Conservation (phyloP, 805 yeast species). For the Myxozyma geophila region DNA sequence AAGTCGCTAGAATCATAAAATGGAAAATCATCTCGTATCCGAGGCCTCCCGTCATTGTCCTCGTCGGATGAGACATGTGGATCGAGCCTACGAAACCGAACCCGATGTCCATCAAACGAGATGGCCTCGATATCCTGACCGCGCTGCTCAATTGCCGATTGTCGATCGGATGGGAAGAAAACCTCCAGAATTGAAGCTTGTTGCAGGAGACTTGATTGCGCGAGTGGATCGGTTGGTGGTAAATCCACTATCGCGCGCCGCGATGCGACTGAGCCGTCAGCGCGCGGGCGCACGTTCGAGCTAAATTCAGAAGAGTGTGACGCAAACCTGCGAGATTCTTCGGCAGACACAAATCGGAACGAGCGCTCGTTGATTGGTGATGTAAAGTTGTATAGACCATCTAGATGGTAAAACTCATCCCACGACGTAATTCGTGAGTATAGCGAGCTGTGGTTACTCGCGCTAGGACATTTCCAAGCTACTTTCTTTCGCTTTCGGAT, state of each 20-base stretch:
- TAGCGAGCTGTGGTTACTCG: slow-evolving; percentile 30
- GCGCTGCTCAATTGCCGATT: slow-evolving; percentile 9
- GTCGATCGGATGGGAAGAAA: slow-evolving; percentile 30
- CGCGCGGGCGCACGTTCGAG: slow-evolving; percentile 16
- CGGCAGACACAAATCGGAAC: slow-evolving; percentile 5
- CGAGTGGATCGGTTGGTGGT: slow-evolving; percentile 33
- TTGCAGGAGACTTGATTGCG: slow-evolving; percentile 27
- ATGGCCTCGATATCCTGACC: slow-evolving; percentile 28
- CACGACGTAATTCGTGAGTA: slow-evolving; percentile 47
- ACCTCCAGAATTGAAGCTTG: slow-evolving; percentile 21
- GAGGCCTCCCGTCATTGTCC: slow-evolving; percentile 11
- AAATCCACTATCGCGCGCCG: slow-evolving; percentile 27
- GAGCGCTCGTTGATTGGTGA: slow-evolving; percentile 20
- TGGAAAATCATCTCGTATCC: slow-evolving; percentile 1
- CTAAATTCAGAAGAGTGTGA: slow-evolving; percentile 22
- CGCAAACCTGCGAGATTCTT: slow-evolving; percentile 4
- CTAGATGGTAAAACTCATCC: slow-evolving; percentile 42
- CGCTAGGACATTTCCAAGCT: slow-evolving; percentile 17
- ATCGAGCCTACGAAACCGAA: slow-evolving; percentile 18
- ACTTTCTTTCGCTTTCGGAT: not conserved
- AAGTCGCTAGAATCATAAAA: not conserved
- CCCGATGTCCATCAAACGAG: slow-evolving; percentile 36
- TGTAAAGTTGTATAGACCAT: slow-evolving; percentile 35
- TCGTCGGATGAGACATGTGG: not conserved
- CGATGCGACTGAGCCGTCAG: not conserved